A percentile compares a stretch with the other conserved stretches of the same genome.
These are phyloP conservation scores for Aspergillus sp. DNA, from an alignment of 2,329 filamentous ascomycete genomes.

Conservation along the genomic window DNA sequence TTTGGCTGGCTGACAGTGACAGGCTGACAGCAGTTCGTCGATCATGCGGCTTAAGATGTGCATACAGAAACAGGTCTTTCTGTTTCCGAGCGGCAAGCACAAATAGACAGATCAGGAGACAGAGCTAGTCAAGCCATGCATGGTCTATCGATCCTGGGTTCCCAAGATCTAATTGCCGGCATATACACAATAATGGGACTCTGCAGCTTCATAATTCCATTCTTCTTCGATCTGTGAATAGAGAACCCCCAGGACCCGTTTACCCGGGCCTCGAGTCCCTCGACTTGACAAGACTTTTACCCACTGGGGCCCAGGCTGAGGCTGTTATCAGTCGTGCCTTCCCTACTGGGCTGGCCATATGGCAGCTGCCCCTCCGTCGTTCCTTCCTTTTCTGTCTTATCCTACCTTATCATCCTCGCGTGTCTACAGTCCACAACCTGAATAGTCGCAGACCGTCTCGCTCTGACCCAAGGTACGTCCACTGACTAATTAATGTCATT, in stretches of 20 bases:
- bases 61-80: neutral
- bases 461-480: neutral
- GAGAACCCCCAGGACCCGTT: neutral
- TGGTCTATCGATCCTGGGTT: slow-evolving; percentile 2
- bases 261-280: neutral
- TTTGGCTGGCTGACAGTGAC: neutral
- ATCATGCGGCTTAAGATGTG: slow-evolving; percentile 13
- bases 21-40: slow-evolving; percentile 9
- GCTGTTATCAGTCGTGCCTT: neutral
- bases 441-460: neutral
- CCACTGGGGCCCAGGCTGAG: neutral
- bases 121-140: slow-evolving; percentile 6
- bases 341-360: neutral
- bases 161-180: neutral
- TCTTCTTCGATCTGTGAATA: neutral
- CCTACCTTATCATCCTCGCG: slow-evolving; percentile 3
- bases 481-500: neutral
- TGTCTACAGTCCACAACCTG: neutral
- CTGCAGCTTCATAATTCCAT: neutral
- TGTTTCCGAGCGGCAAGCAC: neutral
- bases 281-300: neutral
- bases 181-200: neutral
- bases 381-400: neutral
- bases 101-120: neutral
- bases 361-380: neutral